phyloP scores from a whole-genome alignment of 148 eudicot species.

The Rhododendron henanense region DNA sequence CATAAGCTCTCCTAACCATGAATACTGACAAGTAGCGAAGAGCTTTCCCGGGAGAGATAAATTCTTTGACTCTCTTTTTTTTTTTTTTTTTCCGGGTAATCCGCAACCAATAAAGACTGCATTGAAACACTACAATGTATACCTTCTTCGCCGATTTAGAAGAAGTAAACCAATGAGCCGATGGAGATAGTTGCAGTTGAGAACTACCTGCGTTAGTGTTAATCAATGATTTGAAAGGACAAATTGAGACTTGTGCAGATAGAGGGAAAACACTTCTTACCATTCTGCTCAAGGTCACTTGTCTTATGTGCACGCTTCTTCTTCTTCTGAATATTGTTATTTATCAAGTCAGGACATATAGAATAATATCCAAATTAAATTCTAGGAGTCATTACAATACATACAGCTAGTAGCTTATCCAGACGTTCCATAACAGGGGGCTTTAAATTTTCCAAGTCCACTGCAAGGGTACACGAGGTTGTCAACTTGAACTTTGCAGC shows the following conservation, averaged over 20 bases:
- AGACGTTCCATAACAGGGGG: constrained; percentile 73
- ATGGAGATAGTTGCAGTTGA: constrained; percentile 39
- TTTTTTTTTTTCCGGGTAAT: background rate
- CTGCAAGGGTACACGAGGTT: constrained; percentile 26
- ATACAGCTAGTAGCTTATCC: constrained; percentile 52
- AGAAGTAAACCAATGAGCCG: constrained; percentile 66
- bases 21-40: background rate
- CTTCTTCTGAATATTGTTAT: constrained; percentile 41
- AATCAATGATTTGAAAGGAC: background rate
- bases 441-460: constrained; percentile 61
- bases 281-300: constrained; percentile 45
- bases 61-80: background rate
- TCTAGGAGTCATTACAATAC: constrained; percentile 14
- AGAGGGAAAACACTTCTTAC: constrained; percentile 17
- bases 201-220: constrained; percentile 38
- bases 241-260: background rate
- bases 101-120: background rate
- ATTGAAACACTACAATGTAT: background rate
- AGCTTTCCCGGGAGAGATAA: background rate
- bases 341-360: constrained; percentile 8
- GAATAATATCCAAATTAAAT: background rate
- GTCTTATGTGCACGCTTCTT: constrained; percentile 38
- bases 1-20: background rate
- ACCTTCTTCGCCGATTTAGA: constrained; percentile 72
- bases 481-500: constrained; percentile 12